These are phyloP conservation scores for Exophiala sp. DNA, from an alignment of 2,329 filamentous ascomycete species.

Conservation along the genomic window DNA sequence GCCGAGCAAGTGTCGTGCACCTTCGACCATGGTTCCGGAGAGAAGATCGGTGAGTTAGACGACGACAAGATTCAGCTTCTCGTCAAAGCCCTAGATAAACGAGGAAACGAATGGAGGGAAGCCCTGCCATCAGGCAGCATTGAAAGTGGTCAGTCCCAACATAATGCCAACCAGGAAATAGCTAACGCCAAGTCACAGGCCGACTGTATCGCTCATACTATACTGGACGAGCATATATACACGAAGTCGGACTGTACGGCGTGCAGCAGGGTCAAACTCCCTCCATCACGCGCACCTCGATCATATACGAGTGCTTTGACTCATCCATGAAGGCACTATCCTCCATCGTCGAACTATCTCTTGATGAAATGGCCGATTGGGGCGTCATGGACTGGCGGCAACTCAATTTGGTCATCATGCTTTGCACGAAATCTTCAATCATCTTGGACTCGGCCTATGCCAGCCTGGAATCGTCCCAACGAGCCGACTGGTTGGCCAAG, in stretches of 20 bases:
- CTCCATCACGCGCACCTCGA: conserved; percentile 9
- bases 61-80: conserved; percentile 15
- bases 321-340: conserved; percentile 11
- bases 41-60: conserved; percentile 11
- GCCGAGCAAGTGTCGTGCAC: conserved; percentile 8
- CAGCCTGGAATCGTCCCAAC: conserved; percentile 9
- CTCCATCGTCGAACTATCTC: conserved; percentile 3
- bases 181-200: neutral
- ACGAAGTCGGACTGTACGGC: conserved; percentile 20
- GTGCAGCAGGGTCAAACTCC: conserved; percentile 13
- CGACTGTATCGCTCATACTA: conserved; percentile 1
- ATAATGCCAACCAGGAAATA: too few relatives aligned
- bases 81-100: conserved; percentile 6
- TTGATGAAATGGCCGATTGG: conserved; percentile 17
- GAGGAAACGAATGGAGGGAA: conserved; percentile 9
- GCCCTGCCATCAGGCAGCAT: neutral
- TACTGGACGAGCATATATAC: conserved; percentile 8
- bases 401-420: conserved; percentile 15
- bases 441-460: conserved; percentile 14
- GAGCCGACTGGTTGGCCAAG: conserved; percentile 15
- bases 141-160: conserved; percentile 2
- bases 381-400: conserved; percentile 13
- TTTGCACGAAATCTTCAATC: conserved; percentile 16
- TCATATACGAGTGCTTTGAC: conserved; percentile 18
- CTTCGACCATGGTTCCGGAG: conserved; percentile 16